phyloP scores from a whole-genome alignment of 208 protist species.

The Leishmania tropica region DNA sequence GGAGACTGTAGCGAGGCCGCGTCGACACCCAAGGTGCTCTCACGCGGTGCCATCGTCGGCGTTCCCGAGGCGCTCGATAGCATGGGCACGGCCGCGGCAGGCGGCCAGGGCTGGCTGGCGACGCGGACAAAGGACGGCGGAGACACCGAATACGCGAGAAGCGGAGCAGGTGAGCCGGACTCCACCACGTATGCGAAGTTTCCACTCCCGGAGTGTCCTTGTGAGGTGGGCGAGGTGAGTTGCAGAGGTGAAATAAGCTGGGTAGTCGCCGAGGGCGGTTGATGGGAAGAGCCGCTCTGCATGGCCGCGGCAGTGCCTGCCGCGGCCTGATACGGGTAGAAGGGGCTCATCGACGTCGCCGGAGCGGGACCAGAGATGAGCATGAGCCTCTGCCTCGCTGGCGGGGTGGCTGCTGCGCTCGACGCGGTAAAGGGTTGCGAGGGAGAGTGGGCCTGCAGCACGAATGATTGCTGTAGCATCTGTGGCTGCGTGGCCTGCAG shows the following conservation, averaged over 20 bases:
- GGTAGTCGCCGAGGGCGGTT: neutral
- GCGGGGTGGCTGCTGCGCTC: slow-evolving; percentile 1
- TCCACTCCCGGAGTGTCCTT: neutral
- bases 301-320: slow-evolving; percentile 16
- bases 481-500: slow-evolving; percentile 13
- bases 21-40: neutral
- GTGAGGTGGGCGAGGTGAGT: slow-evolving; percentile 13
- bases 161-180: slow-evolving; percentile 3
- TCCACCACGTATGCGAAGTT: slow-evolving; percentile 25
- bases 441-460: slow-evolving; percentile 14
- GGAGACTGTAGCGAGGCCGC: slow-evolving; percentile 3
- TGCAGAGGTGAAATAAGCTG: slow-evolving; percentile 21
- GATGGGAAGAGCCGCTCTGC: slow-evolving; percentile 15
- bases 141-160: slow-evolving; percentile 7
- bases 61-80: neutral
- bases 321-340: slow-evolving; percentile 20
- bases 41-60: neutral
- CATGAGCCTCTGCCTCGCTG: slow-evolving; percentile 17
- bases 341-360: neutral
- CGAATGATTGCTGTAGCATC: slow-evolving; percentile 16
- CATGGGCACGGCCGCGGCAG: neutral
- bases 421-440: slow-evolving; percentile 7
- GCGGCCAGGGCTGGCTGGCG: neutral
- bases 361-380: slow-evolving; percentile 6
- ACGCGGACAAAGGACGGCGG: neutral